phyloP scores from a whole-genome alignment of 78 protist species.

The Salpingoeca rosetta region DNA sequence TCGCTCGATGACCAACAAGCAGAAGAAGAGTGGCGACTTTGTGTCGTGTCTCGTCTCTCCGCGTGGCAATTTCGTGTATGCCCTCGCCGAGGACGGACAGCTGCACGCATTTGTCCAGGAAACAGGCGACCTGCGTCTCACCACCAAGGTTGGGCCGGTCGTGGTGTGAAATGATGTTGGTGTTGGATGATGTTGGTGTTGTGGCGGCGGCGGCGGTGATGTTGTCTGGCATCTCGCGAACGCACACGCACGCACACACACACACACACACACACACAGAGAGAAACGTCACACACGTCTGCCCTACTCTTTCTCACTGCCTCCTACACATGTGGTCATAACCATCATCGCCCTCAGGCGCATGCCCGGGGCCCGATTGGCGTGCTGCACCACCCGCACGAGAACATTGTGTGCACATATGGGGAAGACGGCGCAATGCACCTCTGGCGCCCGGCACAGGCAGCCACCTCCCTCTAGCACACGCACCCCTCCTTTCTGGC shows the following conservation, averaged over 20 bases:
- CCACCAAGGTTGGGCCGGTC: constrained; percentile 9
- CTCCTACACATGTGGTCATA: background rate
- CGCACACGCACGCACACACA: too few relatives aligned
- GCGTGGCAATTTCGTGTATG: constrained; percentile 48
- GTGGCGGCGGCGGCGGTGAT: too few relatives aligned
- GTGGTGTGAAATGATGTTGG: too few relatives aligned
- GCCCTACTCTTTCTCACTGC: background rate
- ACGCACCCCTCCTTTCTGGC: background rate
- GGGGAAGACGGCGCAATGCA: constrained; percentile 26
- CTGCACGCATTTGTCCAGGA: constrained; percentile 42
- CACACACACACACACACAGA: too few relatives aligned
- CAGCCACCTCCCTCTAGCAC: background rate
- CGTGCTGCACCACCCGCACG: constrained; percentile 47
- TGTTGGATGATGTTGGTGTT: background rate
- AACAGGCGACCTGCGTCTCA: constrained; percentile 14
- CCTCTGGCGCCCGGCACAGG: constrained; percentile 34
- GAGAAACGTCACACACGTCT: too few relatives aligned
- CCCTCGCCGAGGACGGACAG: constrained; percentile 38
- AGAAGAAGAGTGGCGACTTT: constrained; percentile 24
- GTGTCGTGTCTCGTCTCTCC: constrained; percentile 36
- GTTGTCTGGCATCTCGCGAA: too few relatives aligned
- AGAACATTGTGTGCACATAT: constrained; percentile 49
- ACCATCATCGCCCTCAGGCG: background rate
- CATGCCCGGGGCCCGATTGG: constrained; percentile 34
- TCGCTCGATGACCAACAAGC: background rate